phyloP scores from a whole-genome alignment of 768 basidiomycete species.

The Pisolithus marmoratus region DNA sequence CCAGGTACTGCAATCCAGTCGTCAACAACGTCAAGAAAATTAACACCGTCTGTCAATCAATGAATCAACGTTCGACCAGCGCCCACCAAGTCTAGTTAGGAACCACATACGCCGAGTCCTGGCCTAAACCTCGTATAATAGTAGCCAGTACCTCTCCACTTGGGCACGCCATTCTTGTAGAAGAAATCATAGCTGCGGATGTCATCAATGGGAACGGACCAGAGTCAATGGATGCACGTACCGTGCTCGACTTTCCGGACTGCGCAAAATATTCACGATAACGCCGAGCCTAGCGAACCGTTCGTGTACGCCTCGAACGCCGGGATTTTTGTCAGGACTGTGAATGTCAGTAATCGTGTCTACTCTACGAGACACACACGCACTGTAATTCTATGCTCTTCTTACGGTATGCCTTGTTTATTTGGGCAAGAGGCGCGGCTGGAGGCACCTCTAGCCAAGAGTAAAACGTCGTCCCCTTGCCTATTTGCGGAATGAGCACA shows the following conservation, averaged over 20 bases:
- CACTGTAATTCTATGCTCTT: conserved; percentile 89
- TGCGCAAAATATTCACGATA: conserved; percentile 75
- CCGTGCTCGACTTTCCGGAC: conserved; percentile 70
- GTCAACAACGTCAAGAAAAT: conserved; percentile 74
- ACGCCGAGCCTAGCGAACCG: conserved; percentile 91
- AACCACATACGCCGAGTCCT: conserved; percentile 63
- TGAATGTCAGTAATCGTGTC: neutral
- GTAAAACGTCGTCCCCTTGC: conserved; percentile 93
- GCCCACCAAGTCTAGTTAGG: neutral
- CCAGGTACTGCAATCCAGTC: conserved; percentile 74
- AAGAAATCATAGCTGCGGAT: conserved; percentile 77
- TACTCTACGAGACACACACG: conserved; percentile 23
- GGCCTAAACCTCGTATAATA: conserved; percentile 96
- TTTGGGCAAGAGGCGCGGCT: conserved; percentile 68
- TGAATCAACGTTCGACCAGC: neutral
- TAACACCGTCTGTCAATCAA: conserved; percentile 54
- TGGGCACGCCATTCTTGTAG: conserved; percentile 96
- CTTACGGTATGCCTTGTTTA: conserved; percentile 87
- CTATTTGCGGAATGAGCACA: conserved; percentile 25
- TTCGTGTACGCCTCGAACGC: conserved; percentile 75
- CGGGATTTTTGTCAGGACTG: conserved; percentile 95
- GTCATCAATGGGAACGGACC: neutral
- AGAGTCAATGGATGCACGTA: conserved; percentile 31
- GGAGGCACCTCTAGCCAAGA: conserved; percentile 82
- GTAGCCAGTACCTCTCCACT: conserved; percentile 94